Evolutionary conservation across 2,329 filamentous ascomycete genomes (phyloP), one percentile per base, ranked within the genome.

Genomic region (Trichoderma sp.): DNA sequence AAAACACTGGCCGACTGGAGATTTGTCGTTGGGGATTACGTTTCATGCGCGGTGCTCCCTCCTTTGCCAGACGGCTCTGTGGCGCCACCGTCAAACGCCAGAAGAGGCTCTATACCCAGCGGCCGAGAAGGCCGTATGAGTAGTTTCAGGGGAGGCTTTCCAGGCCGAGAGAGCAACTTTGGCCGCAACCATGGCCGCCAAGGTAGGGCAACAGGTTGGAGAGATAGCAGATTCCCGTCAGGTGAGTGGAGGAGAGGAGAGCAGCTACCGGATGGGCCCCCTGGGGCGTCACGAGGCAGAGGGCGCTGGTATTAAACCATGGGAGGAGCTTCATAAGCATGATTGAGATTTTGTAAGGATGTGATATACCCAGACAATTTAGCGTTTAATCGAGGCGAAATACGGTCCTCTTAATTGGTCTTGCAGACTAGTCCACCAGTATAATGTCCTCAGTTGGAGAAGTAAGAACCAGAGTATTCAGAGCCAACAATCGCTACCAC

Each of bases 11-110:
- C 84, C 42, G 92, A 96, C 64, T 89, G 87, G 37, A 87, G 90
- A 25, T 97, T 97, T 74, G 90, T 97, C 12, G 90, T 95, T 70
- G 94, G 94, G 0, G 94, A 98, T 78, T 97, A 91, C 75, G 84
- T 98, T 48, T 90, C 90, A 68, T 94, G 92, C 76, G 92, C 92
- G 5, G 89, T 97, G 69, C 82, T 94, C 67, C 89, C 92, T 50
- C 92, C 92, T 1, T 80, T 91, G 29, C 81, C 87, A 35, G 90
- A 94, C 76, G 93, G 93, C 0, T 87, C 86, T 35, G 89, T 96
- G 45, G 89, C 89, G 52, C 87, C 91, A 10, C 81, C 85, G n/a
- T 82, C 84, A 13, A 81, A 61, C 29, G 72, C 72, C 34, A 72
- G 72, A 53, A 74, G 73, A 67, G 77, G 76, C 19, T 69, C 73